A percentile compares a stretch with the other conserved stretches of the same genome.
Conservation (phyloP, 2,329 filamentous ascomycete genomes). For the Colletotrichum camelliae region DNA sequence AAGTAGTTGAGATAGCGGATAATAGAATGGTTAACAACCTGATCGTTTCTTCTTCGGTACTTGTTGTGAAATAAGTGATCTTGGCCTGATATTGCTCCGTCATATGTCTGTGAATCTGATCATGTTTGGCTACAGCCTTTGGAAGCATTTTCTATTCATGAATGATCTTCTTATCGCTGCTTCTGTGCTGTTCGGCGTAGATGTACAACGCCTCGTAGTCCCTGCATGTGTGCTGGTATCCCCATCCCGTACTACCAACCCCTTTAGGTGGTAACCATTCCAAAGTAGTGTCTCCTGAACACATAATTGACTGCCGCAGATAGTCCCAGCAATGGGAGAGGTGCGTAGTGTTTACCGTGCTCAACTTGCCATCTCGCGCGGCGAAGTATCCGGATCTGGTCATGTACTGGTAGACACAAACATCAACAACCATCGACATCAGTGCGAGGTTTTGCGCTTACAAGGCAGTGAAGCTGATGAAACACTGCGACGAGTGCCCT, state of each 20-base stretch:
- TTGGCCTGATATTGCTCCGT: neutral
- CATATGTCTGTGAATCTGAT: neutral
- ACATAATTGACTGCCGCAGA: conserved; percentile 50
- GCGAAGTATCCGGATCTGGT: neutral
- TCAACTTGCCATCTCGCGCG: neutral
- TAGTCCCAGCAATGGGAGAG: conserved; percentile 54
- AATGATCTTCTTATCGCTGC: neutral
- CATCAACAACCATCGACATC: neutral
- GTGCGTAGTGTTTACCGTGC: conserved; percentile 28
- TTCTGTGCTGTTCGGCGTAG: neutral
- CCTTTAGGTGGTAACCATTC: conserved; percentile 34
- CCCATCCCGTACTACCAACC: conserved; percentile 13
- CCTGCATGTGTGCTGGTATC: conserved; percentile 26
- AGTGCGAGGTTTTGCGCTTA: neutral
- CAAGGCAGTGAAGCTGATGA: neutral
- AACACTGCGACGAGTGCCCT: neutral
- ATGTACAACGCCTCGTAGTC: conserved; percentile 23
- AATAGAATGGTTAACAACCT: neutral
- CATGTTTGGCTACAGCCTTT: neutral
- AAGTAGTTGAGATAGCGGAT: neutral
- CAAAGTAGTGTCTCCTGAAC: conserved; percentile 47
- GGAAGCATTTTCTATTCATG: neutral
- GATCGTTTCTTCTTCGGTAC: neutral
- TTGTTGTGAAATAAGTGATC: neutral
- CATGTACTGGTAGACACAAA: neutral